phyloP scores from a whole-genome alignment of 2,329 filamentous ascomycete genomes.

The Cladosporium phlei region DNA sequence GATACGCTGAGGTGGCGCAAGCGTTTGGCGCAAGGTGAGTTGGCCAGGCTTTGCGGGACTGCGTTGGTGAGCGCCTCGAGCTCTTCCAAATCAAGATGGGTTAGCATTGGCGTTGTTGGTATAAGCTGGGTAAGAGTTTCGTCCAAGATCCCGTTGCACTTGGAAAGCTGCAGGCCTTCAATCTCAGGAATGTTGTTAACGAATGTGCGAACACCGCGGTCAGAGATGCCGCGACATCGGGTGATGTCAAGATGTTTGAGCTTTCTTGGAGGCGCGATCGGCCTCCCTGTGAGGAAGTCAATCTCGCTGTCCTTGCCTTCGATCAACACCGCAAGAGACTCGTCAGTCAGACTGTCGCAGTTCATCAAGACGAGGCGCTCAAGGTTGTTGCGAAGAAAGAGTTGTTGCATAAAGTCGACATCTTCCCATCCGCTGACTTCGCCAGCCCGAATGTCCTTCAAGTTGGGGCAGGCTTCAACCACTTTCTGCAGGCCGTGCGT shows the following conservation, averaged over 20 bases:
- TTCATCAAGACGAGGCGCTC: constrained; percentile 78
- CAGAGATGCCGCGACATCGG: constrained; percentile 69
- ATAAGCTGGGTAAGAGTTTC: constrained; percentile 67
- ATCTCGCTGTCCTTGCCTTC: constrained; percentile 71
- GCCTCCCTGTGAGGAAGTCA: constrained; percentile 71
- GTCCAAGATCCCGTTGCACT: constrained; percentile 71
- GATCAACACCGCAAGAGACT: constrained; percentile 67
- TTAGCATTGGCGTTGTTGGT: constrained; percentile 69
- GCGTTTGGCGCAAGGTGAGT: constrained; percentile 64
- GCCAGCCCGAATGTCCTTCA: constrained; percentile 76
- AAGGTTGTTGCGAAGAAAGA: constrained; percentile 77
- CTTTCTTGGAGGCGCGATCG: constrained; percentile 70
- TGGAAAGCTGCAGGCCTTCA: constrained; percentile 77
- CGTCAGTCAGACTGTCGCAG: constrained; percentile 72
- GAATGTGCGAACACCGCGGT: constrained; percentile 64
- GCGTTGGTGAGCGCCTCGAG: constrained; percentile 71
- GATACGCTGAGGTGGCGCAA: constrained; percentile 81
- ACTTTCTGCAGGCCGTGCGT: constrained; percentile 69
- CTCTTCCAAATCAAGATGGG: constrained; percentile 86
- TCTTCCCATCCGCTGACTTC: constrained; percentile 78
- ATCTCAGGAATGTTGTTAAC: constrained; percentile 71
- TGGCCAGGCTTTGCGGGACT: constrained; percentile 68
- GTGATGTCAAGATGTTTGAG: constrained; percentile 83
- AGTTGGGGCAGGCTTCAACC: constrained; percentile 63
- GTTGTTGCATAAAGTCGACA: constrained; percentile 62